phyloP scores from a whole-genome alignment of 1,284 basidiomycete species.

The Cystobasidium sp. region DNA sequence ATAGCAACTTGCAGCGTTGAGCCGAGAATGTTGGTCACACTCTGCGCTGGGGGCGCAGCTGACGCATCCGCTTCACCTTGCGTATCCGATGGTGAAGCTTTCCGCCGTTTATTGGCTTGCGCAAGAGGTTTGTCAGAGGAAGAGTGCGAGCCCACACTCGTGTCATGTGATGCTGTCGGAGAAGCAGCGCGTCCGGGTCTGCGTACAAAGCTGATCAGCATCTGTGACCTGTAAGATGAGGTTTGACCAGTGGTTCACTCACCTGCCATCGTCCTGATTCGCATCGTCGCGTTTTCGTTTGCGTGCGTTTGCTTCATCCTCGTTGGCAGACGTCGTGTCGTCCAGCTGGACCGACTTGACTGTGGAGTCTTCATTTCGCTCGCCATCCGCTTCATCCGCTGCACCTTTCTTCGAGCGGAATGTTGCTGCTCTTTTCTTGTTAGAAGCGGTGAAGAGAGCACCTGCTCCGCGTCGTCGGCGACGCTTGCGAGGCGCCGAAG shows the following conservation, averaged over 20 bases:
- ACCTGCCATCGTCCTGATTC: slow-evolving; percentile 14
- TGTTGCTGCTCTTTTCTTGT: background rate
- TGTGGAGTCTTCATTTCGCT: background rate
- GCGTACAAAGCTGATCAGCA: background rate
- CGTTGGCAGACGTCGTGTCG: background rate
- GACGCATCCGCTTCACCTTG: background rate
- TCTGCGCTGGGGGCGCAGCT: background rate
- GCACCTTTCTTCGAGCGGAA: slow-evolving; percentile 5
- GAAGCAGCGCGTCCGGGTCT: slow-evolving; percentile 5
- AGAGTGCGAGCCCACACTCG: slow-evolving; percentile 10
- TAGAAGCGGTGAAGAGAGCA: slow-evolving; percentile 5
- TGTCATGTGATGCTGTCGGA: slow-evolving; percentile 5
- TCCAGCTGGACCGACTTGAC: background rate
- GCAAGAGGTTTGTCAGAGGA: slow-evolving; percentile 30
- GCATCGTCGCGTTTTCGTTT: slow-evolving; percentile 18
- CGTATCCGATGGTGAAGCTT: slow-evolving; percentile 3
- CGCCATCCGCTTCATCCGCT: background rate
- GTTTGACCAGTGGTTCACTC: background rate
- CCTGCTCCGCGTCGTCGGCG: slow-evolving; percentile 19
- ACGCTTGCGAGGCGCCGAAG: background rate
- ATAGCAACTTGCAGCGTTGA: slow-evolving; percentile 11
- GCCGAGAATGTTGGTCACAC: slow-evolving; percentile 1
- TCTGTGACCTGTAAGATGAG: too few relatives aligned
- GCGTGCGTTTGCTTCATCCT: slow-evolving; percentile 19
- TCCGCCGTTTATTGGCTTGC: slow-evolving; percentile 24